Evolutionary conservation across 2,329 filamentous ascomycete species (phyloP).

Genomic region (Scytalidium lignicola): DNA sequence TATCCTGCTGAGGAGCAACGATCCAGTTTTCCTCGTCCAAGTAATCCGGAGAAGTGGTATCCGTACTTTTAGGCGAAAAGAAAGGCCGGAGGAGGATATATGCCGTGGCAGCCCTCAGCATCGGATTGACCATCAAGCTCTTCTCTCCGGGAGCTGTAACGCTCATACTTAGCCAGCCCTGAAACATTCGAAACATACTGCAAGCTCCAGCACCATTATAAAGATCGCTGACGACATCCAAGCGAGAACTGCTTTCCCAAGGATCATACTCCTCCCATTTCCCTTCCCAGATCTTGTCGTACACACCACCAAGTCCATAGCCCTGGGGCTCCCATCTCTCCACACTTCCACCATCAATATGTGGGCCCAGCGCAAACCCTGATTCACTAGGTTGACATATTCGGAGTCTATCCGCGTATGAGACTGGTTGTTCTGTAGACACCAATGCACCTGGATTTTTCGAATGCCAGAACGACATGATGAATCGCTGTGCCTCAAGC

Average conservation of each 20-base stretch:
- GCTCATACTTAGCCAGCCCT: constrained; percentile 84
- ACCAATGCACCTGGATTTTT: constrained; percentile 35
- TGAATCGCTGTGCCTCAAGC: constrained; percentile 52
- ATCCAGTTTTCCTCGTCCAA: constrained; percentile 56
- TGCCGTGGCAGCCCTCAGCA: constrained; percentile 68
- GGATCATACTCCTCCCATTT: constrained; percentile 78
- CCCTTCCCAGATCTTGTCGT: constrained; percentile 67
- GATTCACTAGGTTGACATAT: constrained; percentile 67
- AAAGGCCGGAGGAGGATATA: constrained; percentile 83
- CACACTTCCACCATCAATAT: constrained; percentile 68
- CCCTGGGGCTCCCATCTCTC: constrained; percentile 70
- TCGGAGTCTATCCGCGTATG: constrained; percentile 60
- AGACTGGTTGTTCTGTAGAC: constrained; percentile 49
- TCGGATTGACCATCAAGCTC: constrained; percentile 75
- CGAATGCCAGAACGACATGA: constrained; percentile 58
- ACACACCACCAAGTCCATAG: constrained; percentile 64
- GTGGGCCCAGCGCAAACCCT: constrained; percentile 66
- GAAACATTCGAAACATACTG: constrained; percentile 81
- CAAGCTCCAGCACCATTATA: constrained; percentile 80
- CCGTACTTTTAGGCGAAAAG: constrained; percentile 51
- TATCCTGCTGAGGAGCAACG: constrained; percentile 37
- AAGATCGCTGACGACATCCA: constrained; percentile 65
- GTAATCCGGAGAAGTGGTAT: constrained; percentile 36
- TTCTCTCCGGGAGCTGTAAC: constrained; percentile 68
- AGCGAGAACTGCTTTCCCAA: constrained; percentile 69